Evolutionary conservation across 306 rosid genomes (phyloP), one percentile per base, ranked within the genome.

Genomic region (Cicer bijugum): DNA sequence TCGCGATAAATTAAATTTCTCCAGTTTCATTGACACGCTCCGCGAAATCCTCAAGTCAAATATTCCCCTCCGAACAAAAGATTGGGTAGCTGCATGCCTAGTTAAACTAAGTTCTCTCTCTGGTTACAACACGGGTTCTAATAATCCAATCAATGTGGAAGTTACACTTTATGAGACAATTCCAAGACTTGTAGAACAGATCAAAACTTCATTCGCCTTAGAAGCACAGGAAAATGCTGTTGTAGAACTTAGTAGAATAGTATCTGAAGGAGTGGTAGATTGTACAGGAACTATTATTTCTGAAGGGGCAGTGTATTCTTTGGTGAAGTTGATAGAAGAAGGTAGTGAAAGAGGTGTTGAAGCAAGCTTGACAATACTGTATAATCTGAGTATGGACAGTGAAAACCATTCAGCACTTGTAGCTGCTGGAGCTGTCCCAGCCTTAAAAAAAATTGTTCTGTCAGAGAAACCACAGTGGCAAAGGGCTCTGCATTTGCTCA

Each of bases 21-120:
- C 59, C 42, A 80, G 80, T 80, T 89, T 91, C 82, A 83, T 80
- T 8, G 81, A 76, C 38, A 59, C 75, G 86, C 96, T 93, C 48
- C 81, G 96, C 1, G 57, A 72, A 74, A 86, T 84, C 81, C 91
- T 93, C 48, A 85, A 88, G 86, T 88, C 93, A 16, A 55, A 76
- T 4, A 83, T 91, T 64, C 92, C 97, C 28, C 83, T 89, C 14
- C 85, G 58, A 69, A 69, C 48, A 85, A 93, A 91, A 88, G 96
- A 91, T 4, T 88, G 93, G 93, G 87, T 91, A 57, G 96, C 96
- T 74, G 93, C 92, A 57, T 89, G 93, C 82, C 85, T 93, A 20
- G 87, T 88, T 65, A 93, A 85, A 75, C 83, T 91, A n/a, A 79
- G 88, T 75, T 89, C 91, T 15, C 80, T 91, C 71, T 86, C 90